Conservation (phyloP, 164 flowering plant genomes). For the Piper longum region DNA sequence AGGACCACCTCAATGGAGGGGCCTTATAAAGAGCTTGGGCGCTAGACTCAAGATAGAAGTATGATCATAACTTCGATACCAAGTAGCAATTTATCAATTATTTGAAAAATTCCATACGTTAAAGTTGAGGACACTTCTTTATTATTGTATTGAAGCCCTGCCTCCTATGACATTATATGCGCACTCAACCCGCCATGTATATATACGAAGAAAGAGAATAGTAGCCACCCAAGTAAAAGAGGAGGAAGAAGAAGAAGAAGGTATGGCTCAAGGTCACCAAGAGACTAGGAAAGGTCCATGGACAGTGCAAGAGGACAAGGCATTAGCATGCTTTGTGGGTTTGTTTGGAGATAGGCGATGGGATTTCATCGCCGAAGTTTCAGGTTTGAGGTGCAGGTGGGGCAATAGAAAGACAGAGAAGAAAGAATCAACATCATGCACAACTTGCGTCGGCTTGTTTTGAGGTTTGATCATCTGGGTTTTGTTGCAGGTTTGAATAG, state of each 20-base stretch:
- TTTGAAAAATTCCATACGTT: too few species aligned
- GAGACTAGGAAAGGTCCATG: slow-evolving; percentile 83
- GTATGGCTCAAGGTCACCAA: slow-evolving; percentile 26
- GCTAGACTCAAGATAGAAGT: too few species aligned
- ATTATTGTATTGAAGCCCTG: too few species aligned
- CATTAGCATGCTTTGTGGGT: slow-evolving; percentile 56
- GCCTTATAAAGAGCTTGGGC: too few species aligned
- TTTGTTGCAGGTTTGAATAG: slow-evolving; percentile 86
- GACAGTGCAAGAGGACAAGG: slow-evolving; percentile 89
- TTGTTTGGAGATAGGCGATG: slow-evolving; percentile 88
- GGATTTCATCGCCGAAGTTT: slow-evolving; percentile 94
- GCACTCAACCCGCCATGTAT: too few species aligned
- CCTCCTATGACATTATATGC: too few species aligned
- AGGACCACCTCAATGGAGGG: too few species aligned
- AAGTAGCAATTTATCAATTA: too few species aligned
- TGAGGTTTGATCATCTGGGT: slow-evolving; percentile 27
- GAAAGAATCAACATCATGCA: background rate
- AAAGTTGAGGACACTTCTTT: too few species aligned
- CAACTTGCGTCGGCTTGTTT: slow-evolving; percentile 36
- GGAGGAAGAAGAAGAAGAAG: background rate
- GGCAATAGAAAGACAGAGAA: slow-evolving; percentile 15
- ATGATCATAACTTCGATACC: too few species aligned
- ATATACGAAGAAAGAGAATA: too few species aligned
- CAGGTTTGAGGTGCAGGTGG: slow-evolving; percentile 99
- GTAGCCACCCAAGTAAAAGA: background rate